Percentiles rank a stretch among this genome's conserved stretches.
Evolutionary conservation across 2,329 filamentous ascomycete species (phyloP).

Genomic region (Nemania abortiva): DNA sequence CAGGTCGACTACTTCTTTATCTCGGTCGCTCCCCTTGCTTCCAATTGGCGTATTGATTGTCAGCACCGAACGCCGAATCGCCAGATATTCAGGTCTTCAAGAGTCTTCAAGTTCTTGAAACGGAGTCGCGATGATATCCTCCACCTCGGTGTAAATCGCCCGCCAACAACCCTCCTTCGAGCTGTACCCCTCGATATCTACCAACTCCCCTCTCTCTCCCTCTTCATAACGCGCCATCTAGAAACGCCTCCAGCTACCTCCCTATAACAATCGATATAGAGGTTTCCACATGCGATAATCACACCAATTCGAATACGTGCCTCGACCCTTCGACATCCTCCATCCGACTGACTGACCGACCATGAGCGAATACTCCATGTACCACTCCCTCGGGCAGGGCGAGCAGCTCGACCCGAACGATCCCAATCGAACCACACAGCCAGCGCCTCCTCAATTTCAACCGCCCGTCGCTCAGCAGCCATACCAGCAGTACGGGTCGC

Average conservation of each 20-base stretch:
- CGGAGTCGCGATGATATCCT: conserved; percentile 28
- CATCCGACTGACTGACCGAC: conserved; percentile 1
- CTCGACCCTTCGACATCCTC: not conserved
- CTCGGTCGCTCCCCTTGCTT: not conserved
- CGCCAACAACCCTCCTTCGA: conserved; percentile 11
- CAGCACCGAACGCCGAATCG: not conserved
- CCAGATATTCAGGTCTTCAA: too few species aligned
- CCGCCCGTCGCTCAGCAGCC: conserved; percentile 65
- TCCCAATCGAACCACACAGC: conserved; percentile 63
- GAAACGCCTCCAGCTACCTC: conserved; percentile 13
- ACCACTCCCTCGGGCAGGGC: conserved; percentile 68
- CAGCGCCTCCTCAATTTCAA: conserved; percentile 67
- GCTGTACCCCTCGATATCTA: not conserved
- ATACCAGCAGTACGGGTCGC: conserved; percentile 63
- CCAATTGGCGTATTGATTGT: conserved; percentile 10
- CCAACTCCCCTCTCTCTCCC: not conserved
- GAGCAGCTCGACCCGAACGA: conserved; percentile 67
- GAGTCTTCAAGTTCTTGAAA: not conserved
- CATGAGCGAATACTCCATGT: conserved; percentile 69
- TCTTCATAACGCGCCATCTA: not conserved
- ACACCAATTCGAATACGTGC: not conserved
- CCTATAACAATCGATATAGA: not conserved
- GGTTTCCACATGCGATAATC: not conserved
- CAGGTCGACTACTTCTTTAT: conserved; percentile 6
- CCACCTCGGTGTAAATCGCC: conserved; percentile 24